A percentile compares a stretch with the other conserved stretches of the same genome.
Conservation (phyloP, 2,329 filamentous ascomycete genomes). For the Penicillium capsulatum region DNA sequence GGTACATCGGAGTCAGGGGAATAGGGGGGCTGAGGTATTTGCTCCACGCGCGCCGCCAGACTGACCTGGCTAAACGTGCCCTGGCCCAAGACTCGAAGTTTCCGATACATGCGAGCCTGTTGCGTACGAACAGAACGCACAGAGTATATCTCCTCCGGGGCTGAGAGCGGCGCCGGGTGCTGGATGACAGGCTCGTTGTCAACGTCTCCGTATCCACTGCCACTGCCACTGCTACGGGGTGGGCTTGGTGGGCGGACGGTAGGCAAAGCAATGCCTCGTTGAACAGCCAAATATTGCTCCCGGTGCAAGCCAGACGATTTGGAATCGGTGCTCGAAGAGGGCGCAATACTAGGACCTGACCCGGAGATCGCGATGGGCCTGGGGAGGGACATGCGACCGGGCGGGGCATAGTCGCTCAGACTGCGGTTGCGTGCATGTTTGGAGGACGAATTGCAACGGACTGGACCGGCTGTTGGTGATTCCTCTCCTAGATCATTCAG, state of each 20-base stretch:
- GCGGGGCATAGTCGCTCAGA: constrained; percentile 81
- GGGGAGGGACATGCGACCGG: constrained; percentile 60
- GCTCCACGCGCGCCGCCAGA: constrained; percentile 75
- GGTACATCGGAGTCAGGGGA: constrained; percentile 12
- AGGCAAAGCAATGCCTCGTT: constrained; percentile 64
- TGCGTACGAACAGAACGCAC: constrained; percentile 62
- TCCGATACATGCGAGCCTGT: constrained; percentile 73
- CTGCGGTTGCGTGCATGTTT: constrained; percentile 71
- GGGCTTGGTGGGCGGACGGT: constrained; percentile 70
- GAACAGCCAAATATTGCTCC: constrained; percentile 74
- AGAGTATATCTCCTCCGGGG: constrained; percentile 61
- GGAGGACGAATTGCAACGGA: constrained; percentile 27
- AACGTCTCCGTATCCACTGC: constrained; percentile 52
- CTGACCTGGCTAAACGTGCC: constrained; percentile 95
- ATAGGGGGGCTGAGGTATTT: constrained; percentile 38
- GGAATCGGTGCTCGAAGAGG: constrained; percentile 43
- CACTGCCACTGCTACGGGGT: constrained; percentile 69
- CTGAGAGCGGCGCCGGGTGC: constrained; percentile 16
- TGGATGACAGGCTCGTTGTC: constrained; percentile 39
- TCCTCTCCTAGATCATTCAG: constrained; percentile 32
- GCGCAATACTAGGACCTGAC: constrained; percentile 47
- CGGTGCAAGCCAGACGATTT: constrained; percentile 55
- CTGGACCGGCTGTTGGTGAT: constrained; percentile 17
- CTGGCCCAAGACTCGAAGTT: constrained; percentile 75
- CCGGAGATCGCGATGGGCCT: constrained; percentile 71